Conservation (phyloP, 257 asterid genomes). For the Penstemon barbatus region DNA sequence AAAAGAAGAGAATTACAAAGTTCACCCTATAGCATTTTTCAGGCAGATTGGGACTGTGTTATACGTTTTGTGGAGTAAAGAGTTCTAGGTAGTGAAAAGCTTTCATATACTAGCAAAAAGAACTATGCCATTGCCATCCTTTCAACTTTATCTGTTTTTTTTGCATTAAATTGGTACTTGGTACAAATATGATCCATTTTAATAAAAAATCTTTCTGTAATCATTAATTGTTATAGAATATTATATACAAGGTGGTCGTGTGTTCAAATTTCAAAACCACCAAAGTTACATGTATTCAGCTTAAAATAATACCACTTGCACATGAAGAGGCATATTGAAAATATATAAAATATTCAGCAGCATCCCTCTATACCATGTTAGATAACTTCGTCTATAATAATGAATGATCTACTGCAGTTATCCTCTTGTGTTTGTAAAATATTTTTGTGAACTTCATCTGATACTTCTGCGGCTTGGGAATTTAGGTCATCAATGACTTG, state of each 20-base stretch:
- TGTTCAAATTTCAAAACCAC: neutral
- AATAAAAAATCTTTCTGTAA: neutral
- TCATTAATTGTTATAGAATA: neutral
- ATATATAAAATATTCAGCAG: neutral
- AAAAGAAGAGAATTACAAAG: neutral
- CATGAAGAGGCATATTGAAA: neutral
- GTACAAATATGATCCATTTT: conserved; percentile 18
- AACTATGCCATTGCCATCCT: conserved; percentile 17
- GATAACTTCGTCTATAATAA: neutral
- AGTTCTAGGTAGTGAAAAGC: neutral
- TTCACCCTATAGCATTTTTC: neutral
- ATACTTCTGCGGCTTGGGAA: conserved; percentile 27
- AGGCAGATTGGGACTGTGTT: neutral
- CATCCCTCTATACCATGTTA: neutral
- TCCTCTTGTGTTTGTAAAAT: conserved; percentile 11
- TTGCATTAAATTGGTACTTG: conserved; percentile 14
- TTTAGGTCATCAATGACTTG: conserved; percentile 88
- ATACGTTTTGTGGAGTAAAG: neutral
- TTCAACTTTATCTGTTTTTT: neutral
- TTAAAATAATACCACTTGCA: neutral
- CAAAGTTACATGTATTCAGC: neutral
- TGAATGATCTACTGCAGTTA: conserved; percentile 10
- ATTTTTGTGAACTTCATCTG: neutral
- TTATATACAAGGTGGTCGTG: neutral
- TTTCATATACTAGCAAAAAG: neutral